Evolutionary conservation across 352 stramenopile genomes (phyloP).

Genomic region (Phytophthora agathidicida): DNA sequence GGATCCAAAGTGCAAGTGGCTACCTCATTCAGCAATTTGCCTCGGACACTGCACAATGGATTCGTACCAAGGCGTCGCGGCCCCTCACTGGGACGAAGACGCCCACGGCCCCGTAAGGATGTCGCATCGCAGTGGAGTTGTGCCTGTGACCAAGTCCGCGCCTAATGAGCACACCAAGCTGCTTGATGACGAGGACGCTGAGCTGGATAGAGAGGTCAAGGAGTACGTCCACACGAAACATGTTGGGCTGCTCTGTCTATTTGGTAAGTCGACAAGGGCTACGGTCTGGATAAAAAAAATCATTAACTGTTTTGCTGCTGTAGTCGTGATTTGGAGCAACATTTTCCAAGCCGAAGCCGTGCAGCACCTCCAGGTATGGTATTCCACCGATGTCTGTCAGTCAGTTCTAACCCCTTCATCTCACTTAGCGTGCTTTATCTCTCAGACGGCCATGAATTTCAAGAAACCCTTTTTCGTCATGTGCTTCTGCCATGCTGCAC

Average conservation of each 20-base stretch:
- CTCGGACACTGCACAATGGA: constrained; percentile 13
- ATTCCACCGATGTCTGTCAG: no score
- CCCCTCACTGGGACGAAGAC: constrained; percentile 12
- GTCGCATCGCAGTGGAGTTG: constrained; percentile 16
- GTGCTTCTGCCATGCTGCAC: constrained; percentile 49
- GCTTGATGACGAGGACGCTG: constrained; percentile 14
- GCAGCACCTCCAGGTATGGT: constrained; percentile 40
- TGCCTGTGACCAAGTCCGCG: constrained; percentile 19
- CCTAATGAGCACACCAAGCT: constrained; percentile 31
- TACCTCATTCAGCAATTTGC: constrained; percentile 16
- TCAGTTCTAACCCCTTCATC: background rate
- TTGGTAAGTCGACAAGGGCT: constrained; percentile 6
- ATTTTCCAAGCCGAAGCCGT: constrained; percentile 36
- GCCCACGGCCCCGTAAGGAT: constrained; percentile 19
- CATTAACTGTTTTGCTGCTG: background rate
- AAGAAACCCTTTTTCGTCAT: constrained; percentile 62
- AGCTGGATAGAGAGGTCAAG: constrained; percentile 19
- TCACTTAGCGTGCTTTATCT: background rate
- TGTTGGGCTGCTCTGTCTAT: constrained; percentile 20
- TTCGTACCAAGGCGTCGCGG: background rate
- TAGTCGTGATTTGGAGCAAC: constrained; percentile 34
- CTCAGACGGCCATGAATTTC: constrained; percentile 23
- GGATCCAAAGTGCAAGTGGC: background rate
- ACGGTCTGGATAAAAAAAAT: background rate
- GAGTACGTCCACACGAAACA: constrained; percentile 28